Evolutionary conservation across 371 early-diverging fungal species (phyloP).

Genomic region (Mucor saturninus): DNA sequence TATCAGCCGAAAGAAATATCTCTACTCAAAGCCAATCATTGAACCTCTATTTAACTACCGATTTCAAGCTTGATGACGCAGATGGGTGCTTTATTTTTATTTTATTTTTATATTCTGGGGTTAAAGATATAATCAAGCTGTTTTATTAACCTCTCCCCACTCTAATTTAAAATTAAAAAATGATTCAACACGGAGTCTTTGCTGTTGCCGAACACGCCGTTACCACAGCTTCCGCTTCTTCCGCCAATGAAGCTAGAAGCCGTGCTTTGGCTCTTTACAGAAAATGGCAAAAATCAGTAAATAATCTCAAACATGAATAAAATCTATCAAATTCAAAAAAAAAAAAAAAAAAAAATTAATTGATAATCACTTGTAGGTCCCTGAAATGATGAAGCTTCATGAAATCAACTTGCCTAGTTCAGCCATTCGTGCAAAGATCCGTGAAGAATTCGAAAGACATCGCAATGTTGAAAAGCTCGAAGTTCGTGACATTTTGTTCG

Average conservation of each 20-base stretch:
- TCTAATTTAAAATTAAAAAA: conserved; percentile 13
- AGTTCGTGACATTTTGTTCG: conserved; percentile 83
- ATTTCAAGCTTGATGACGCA: conserved; percentile 12
- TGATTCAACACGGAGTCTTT: conserved; percentile 40
- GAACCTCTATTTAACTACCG: too few species aligned
- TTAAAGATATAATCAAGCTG: conserved; percentile 11
- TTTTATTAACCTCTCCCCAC: conserved; percentile 10
- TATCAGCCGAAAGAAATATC: too few species aligned
- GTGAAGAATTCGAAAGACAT: conserved; percentile 91
- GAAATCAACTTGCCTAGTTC: conserved; percentile 78
- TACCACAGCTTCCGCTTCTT: conserved; percentile 63
- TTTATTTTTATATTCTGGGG: conserved; percentile 18
- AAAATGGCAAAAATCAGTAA: conserved; percentile 71
- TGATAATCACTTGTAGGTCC: conserved; percentile 58
- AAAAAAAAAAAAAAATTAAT: neutral
- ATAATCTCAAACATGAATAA: conserved; percentile 2
- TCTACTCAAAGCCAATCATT: too few species aligned
- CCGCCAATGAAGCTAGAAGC: conserved; percentile 59
- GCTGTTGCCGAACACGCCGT: conserved; percentile 54
- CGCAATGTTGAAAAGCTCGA: conserved; percentile 81
- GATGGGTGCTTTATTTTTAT: neutral
- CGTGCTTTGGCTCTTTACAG: conserved; percentile 69
- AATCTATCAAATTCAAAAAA: neutral
- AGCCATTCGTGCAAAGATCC: conserved; percentile 83
- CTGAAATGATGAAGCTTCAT: conserved; percentile 80